A percentile compares a stretch with the other conserved stretches of the same genome.
These are phyloP conservation scores for Adansonia grandidieri DNA, from an alignment of 441 rosid genomes.

Conservation along the genomic window DNA sequence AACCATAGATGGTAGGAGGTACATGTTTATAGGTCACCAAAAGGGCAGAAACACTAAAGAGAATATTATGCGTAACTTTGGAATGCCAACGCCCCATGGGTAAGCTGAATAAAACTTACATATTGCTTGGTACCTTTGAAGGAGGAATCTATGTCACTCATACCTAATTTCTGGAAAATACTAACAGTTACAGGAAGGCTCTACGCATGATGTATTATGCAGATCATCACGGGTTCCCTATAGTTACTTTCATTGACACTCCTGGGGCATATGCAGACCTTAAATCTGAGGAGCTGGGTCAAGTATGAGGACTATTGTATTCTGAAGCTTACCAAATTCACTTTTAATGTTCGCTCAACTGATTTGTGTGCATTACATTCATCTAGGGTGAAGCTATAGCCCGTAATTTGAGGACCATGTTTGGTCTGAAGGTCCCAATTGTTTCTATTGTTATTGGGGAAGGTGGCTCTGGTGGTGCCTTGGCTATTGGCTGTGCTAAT, in stretches of 20 bases:
- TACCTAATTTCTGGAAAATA: conserved; percentile 25
- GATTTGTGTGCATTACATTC: conserved; percentile 27
- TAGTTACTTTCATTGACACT: conserved; percentile 86
- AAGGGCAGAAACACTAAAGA: conserved; percentile 98
- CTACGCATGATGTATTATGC: conserved; percentile 92
- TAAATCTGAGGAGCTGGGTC: conserved; percentile 87
- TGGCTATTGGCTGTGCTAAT: conserved; percentile 92
- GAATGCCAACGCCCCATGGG: conserved; percentile 99
- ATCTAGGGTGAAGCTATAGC: conserved; percentile 97
- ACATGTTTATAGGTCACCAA: conserved; percentile 98
- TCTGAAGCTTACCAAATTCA: conserved; percentile 17
- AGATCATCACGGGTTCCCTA: conserved; percentile 93
- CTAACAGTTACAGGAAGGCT: conserved; percentile 86
- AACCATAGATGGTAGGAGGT: conserved; percentile 77
- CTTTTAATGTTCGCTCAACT: conserved; percentile 25
- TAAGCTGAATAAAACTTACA: conserved; percentile 39
- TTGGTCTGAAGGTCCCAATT: conserved; percentile 89
- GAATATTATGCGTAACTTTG: conserved; percentile 87
- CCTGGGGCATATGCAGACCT: conserved; percentile 94
- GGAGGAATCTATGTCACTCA: conserved; percentile 14
- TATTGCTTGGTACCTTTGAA: background rate
- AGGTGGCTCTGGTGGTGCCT: conserved; percentile 99
- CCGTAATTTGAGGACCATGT: conserved; percentile 84
- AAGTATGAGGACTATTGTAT: conserved; percentile 45
- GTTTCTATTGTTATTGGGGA: conserved; percentile 91